Conservation (phyloP, 352 stramenopile genomes). For the Phytophthora cactorum region DNA sequence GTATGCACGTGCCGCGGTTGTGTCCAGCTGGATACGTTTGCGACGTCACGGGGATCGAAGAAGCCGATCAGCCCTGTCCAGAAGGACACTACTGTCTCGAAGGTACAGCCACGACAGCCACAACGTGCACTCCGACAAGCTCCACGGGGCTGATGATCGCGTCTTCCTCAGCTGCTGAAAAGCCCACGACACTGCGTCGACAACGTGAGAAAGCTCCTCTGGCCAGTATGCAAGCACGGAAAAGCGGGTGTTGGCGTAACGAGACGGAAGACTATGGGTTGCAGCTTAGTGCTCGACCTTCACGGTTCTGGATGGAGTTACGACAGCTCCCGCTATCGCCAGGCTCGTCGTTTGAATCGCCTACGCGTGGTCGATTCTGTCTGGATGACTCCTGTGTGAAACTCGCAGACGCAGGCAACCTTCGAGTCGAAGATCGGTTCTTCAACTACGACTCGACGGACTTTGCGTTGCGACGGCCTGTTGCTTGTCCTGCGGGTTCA, state of each 20-base stretch:
- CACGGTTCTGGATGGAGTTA: slow-evolving; percentile 94
- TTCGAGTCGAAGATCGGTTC: slow-evolving; percentile 70
- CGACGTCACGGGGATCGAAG: slow-evolving; percentile 93
- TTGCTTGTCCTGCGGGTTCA: slow-evolving; percentile 86
- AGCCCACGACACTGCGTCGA: slow-evolving; percentile 49
- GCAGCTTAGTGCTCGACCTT: slow-evolving; percentile 84
- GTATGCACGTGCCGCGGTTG: slow-evolving; percentile 93
- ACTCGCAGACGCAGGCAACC: slow-evolving; percentile 83
- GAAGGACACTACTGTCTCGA: slow-evolving; percentile 96
- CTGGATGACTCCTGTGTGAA: slow-evolving; percentile 92
- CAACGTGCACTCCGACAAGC: slow-evolving; percentile 73
- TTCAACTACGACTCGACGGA: slow-evolving; percentile 87
- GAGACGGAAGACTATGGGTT: slow-evolving; percentile 95
- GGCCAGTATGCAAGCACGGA: slow-evolving; percentile 67
- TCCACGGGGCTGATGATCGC: slow-evolving; percentile 50
- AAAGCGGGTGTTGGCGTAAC: slow-evolving; percentile 95
- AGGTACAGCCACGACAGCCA: slow-evolving; percentile 94
- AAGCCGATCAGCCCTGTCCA: slow-evolving; percentile 93
- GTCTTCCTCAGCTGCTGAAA: slow-evolving; percentile 42
- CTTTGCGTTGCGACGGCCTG: slow-evolving; percentile 83
- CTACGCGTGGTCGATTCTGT: slow-evolving; percentile 94
- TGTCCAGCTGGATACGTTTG: slow-evolving; percentile 96
- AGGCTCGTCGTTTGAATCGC: slow-evolving; percentile 67
- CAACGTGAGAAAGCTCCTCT: slow-evolving; percentile 26
- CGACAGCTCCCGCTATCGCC: slow-evolving; percentile 89